Percentiles rank a stretch among this genome's conserved stretches.
Evolutionary conservation across 768 basidiomycete genomes (phyloP).

Genomic region (Agrocybe praecox): DNA sequence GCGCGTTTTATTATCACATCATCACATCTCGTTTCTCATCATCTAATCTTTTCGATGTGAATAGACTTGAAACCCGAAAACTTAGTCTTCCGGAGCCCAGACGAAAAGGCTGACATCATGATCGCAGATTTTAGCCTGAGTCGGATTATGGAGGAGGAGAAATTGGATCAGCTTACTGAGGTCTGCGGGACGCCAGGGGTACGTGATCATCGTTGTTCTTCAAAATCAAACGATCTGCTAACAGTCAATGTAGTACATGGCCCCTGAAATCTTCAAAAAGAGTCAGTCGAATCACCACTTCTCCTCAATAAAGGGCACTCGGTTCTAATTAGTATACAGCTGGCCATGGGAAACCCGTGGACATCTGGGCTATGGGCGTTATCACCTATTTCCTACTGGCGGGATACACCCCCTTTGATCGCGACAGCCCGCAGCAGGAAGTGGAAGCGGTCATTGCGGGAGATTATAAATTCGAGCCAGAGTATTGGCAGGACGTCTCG

Average conservation of each 20-base stretch:
- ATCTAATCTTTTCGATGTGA: not conserved
- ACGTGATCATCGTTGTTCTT: conserved; percentile 2
- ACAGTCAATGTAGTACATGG: conserved; percentile 72
- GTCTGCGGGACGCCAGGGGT: conserved; percentile 94
- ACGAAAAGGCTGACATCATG: conserved; percentile 93
- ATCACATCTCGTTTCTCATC: no score
- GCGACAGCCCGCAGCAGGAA: conserved; percentile 84
- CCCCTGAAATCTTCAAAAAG: conserved; percentile 95
- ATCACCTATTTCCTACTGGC: conserved; percentile 94
- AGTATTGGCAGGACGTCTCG: conserved; percentile 89
- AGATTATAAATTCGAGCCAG: conserved; percentile 85
- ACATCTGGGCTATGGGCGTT: conserved; percentile 97
- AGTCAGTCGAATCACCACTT: conserved; percentile 55
- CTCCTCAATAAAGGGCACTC: not conserved
- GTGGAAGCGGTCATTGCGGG: conserved; percentile 95
- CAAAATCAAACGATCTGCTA: conserved; percentile 8
- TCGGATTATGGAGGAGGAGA: conserved; percentile 89
- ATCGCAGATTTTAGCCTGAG: conserved; percentile 98
- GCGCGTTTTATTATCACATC: conserved; percentile 33
- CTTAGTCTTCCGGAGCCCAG: conserved; percentile 87
- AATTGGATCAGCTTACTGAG: conserved; percentile 86
- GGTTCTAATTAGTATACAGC: conserved; percentile 39
- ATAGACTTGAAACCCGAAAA: conserved; percentile 97
- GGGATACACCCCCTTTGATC: conserved; percentile 96
- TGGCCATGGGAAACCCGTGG: conserved; percentile 94